Evolutionary conservation across 768 basidiomycete genomes (phyloP).

Genomic region (Rickenella mellea): DNA sequence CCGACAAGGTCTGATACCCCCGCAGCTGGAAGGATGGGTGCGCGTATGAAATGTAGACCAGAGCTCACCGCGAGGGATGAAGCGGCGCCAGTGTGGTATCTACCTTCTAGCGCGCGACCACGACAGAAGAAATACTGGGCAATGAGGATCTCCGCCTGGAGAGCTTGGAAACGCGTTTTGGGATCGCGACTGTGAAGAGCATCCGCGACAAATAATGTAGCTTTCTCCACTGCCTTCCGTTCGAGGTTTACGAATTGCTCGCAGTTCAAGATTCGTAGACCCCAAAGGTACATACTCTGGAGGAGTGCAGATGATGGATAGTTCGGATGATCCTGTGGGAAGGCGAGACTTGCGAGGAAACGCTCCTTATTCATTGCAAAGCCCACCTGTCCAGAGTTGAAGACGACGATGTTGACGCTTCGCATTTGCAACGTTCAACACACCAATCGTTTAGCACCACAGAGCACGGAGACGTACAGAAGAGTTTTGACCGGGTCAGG

Average conservation of each 20-base stretch:
- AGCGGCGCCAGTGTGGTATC: neutral
- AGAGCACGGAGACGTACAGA: no score
- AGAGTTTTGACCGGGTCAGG: no score
- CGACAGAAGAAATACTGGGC: conserved; percentile 1
- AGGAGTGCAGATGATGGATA: conserved; percentile 72
- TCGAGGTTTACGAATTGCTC: conserved; percentile 64
- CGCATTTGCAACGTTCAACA: no score
- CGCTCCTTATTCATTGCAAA: conserved; percentile 60
- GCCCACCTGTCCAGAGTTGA: conserved; percentile 67
- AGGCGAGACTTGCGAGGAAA: conserved; percentile 50
- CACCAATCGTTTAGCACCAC: no score
- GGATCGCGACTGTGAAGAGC: conserved; percentile 39
- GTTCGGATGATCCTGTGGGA: conserved; percentile 32
- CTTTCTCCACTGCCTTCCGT: conserved; percentile 54
- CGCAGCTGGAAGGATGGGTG: conserved; percentile 24
- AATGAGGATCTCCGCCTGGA: neutral
- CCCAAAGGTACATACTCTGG: conserved; percentile 78
- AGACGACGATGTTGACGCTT: no score
- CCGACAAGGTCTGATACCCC: conserved; percentile 19
- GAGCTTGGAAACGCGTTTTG: conserved; percentile 25
- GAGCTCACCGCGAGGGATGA: neutral
- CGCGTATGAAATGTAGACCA: neutral
- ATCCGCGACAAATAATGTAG: conserved; percentile 53
- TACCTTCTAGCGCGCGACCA: neutral
- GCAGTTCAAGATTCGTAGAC: conserved; percentile 69